Base-by-base conservation (phyloP, 2,329 filamentous ascomycete species). In the Stachybotrys chlorohalonatus region DNA sequence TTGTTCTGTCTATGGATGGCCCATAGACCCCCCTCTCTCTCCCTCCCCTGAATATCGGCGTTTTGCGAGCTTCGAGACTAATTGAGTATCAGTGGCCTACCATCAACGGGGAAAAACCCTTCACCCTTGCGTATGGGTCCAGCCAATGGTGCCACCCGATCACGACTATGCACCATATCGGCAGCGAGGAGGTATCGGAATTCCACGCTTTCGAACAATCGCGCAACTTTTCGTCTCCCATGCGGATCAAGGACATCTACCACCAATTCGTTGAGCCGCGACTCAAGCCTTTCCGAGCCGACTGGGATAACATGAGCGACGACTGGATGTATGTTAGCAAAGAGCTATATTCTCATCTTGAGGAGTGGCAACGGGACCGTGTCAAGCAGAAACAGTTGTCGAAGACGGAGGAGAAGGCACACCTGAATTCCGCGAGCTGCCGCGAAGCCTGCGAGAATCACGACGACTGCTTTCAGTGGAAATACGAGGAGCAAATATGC, bases 61-160 rank as follows among this genome's bases (percentile, higher is more conserved):
- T 32, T 47, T 16, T 11, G 17, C 39, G 47, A 31, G 39, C 16
- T 9, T 16, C 13, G 39, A 31, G 39, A 60, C 53, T 31, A 36
- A 15, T 9, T 17, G 32, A 5, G 30, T 57, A 42, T 13, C 36
- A 78, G 67, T 79, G 74, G 71, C 80, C 80, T 1, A 76, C 77
- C 49, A 72, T 81, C 59, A 81, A 82, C 58, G 79, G 77, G 57
- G 78, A 83, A 61, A 81, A 81, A 56, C 78, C 77, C 3, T 66
- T 70, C 51, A 79, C 73, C 1, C 63, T 82, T n/a, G 71, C 74
- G 1, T 81, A 73, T 56, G 69, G 70, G 45, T 58, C 66, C 1
- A 66, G 65, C n/a, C 70, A 79, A 57, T 83, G 80, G 79, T 83
- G 80, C 63, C 75, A 81, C 52, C 76, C 79, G 8, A 70, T 81